These are phyloP conservation scores for Polygonum maritimum DNA, from an alignment of 148 eudicot species.

Conservation along the genomic window DNA sequence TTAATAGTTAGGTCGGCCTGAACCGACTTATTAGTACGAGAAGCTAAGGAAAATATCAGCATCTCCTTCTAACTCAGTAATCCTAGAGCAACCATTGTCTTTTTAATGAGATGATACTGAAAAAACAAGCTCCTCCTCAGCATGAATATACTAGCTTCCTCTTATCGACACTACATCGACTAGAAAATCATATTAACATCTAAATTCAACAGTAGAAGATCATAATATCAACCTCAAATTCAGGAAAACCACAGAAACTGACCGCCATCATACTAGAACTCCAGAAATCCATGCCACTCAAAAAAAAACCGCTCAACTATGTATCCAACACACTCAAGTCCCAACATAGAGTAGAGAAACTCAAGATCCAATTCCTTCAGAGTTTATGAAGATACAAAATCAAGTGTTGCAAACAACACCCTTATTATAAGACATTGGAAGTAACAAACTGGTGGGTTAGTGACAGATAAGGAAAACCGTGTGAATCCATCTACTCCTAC, in stretches of 20 bases:
- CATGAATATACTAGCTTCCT: background rate
- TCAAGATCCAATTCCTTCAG: background rate
- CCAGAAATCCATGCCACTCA: background rate
- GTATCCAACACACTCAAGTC: background rate
- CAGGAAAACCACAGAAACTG: background rate
- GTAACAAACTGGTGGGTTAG: background rate
- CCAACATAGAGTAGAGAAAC: background rate
- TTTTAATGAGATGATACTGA: background rate
- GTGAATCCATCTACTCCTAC: background rate
- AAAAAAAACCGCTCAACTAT: background rate
- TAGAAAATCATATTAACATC: background rate
- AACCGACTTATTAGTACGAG: background rate
- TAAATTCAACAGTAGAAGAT: background rate
- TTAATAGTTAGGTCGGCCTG: background rate
- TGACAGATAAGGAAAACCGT: background rate
- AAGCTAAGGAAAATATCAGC: background rate
- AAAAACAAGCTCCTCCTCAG: background rate
- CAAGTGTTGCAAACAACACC: background rate
- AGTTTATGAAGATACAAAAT: background rate
- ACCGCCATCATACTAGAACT: background rate
- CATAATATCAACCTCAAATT: background rate
- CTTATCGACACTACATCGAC: background rate
- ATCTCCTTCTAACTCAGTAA: background rate
- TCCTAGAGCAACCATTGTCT: background rate
- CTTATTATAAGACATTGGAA: background rate